Conservation (phyloP, 768 basidiomycete species). For the Tubosaeta brunneosetosa region DNA sequence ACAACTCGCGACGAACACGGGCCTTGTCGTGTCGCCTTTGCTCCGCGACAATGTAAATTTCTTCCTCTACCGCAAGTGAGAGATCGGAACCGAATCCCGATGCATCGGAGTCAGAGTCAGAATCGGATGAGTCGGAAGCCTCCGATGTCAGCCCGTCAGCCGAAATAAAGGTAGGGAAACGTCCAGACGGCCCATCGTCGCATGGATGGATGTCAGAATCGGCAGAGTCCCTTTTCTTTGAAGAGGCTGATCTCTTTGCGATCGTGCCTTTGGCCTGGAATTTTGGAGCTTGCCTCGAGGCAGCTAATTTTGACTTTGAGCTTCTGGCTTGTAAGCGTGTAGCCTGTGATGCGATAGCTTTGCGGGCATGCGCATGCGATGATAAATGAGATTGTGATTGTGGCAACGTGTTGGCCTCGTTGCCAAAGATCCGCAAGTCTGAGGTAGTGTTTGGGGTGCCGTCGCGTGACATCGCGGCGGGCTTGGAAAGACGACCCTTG, state of each 20-base stretch:
- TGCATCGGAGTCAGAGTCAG: constrained; percentile 31
- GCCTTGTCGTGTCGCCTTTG: constrained; percentile 43
- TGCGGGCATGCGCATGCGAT: constrained; percentile 20
- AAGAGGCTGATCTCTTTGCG: constrained; percentile 20
- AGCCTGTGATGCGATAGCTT: constrained; percentile 21
- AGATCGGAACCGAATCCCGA: constrained; percentile 49
- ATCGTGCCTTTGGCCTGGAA: constrained; percentile 37
- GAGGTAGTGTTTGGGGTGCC: constrained; percentile 10
- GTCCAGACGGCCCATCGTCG: constrained; percentile 32
- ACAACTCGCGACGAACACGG: constrained; percentile 56
- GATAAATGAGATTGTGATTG: constrained; percentile 34
- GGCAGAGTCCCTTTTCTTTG: constrained; percentile 20
- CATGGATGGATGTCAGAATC: constrained; percentile 33
- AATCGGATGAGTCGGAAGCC: constrained; percentile 43
- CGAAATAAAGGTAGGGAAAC: constrained; percentile 66
- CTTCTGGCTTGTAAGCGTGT: constrained; percentile 21
- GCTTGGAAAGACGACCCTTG: constrained; percentile 55
- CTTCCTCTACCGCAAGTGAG: constrained; percentile 57
- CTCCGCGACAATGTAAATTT: constrained; percentile 52
- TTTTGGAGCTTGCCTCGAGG: constrained; percentile 35
- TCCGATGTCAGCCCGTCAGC: constrained; percentile 54
- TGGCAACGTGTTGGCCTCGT: constrained; percentile 33
- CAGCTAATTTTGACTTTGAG: constrained; percentile 27
- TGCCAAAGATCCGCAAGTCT: constrained; percentile 24
- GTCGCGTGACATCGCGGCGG: constrained; percentile 33